Base-by-base conservation (phyloP, 1,284 basidiomycete genomes). In the Sporisorium sorghi region DNA sequence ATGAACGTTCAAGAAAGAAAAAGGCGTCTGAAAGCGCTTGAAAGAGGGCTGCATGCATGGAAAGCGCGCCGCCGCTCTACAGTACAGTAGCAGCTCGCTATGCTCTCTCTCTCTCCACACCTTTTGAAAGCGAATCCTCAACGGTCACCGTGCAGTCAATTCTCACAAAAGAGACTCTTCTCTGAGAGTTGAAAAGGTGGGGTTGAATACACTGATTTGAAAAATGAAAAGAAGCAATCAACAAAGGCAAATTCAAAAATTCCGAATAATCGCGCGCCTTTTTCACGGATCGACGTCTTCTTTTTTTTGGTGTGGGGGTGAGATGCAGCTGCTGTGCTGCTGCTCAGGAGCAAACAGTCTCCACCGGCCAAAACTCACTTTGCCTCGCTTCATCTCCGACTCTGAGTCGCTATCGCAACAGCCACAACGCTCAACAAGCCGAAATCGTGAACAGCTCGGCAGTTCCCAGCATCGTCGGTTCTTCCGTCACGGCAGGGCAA, bases 131-230 rank as follows among this genome's bases (percentile, higher is more conserved):
- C 37, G n/a, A 40, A 19, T 9, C 14, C 8, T 17, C 4, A n/a
- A 19, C 42, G 23, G 42, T 30, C 46, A 26, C 46, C 28, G 46
- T 47, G 46, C 46, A 47, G 46, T n/a, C n/a, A n/a, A n/a, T n/a
- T n/a, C n/a, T n/a, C n/a, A n/a, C n/a, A n/a, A n/a, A n/a, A n/a
- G n/a, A n/a, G n/a, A n/a, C n/a, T n/a, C n/a, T n/a, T n/a, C n/a
- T n/a, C n/a, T n/a, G n/a, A n/a, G 10, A n/a, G 37, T 40, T 40
- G 37, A 40, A 40, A n/a, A 40, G 37, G n/a, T 19, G 37, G 37
- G 37, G 37, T 33, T 33, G 32, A 33, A 33, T 6, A 14, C 32
- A 33, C 32, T 12, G 8, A 33, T 8, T 33, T 33, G 8, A 33
- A 33, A 33, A 33, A 40, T 9, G 32, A 33, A 12, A 9, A 19